Percentiles rank a stretch among this genome's conserved stretches.
Evolutionary conservation across 805 yeast genomes (phyloP).

Genomic region (Barnettozyma vustinii): DNA sequence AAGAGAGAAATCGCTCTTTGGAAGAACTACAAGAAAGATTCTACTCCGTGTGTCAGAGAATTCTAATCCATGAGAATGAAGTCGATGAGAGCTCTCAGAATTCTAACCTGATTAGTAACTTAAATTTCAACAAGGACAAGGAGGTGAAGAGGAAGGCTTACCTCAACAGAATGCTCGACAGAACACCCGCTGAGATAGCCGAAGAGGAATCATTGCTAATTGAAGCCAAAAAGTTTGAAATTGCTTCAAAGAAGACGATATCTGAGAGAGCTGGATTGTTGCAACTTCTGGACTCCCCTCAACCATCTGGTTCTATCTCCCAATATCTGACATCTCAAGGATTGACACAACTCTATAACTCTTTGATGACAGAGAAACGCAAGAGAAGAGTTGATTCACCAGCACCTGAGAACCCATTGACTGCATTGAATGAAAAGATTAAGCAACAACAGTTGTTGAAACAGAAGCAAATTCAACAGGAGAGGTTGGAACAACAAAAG

Average conservation of each 20-base stretch:
- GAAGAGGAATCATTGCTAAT: constrained; percentile 93
- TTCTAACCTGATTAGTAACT: constrained; percentile 52
- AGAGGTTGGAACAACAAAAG: constrained; percentile 20
- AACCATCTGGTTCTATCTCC: constrained; percentile 62
- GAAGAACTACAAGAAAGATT: constrained; percentile 85
- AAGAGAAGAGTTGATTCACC: constrained; percentile 40
- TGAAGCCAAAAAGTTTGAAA: constrained; percentile 88
- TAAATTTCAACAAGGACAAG: constrained; percentile 62
- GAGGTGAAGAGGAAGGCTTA: constrained; percentile 81
- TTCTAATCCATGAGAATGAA: constrained; percentile 40
- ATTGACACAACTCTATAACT: constrained; percentile 75
- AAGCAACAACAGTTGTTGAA: constrained; percentile 25
- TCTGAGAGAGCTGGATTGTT: constrained; percentile 75
- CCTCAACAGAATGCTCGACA: constrained; percentile 63
- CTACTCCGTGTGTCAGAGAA: constrained; percentile 58
- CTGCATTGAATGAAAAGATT: constrained; percentile 33
- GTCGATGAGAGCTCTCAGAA: constrained; percentile 37
- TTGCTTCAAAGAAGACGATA: constrained; percentile 85
- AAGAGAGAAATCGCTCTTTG: constrained; percentile 36
- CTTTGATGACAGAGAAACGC: constrained; percentile 63
- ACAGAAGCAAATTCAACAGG: constrained; percentile 22
- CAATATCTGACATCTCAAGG: constrained; percentile 86
- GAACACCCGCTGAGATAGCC: constrained; percentile 95
- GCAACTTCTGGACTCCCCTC: constrained; percentile 82
- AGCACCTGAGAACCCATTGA: constrained; percentile 40